phyloP scores from a whole-genome alignment of 495 filamentous ascomycete genomes.

The Penicillium macrosclerotiorum region DNA sequence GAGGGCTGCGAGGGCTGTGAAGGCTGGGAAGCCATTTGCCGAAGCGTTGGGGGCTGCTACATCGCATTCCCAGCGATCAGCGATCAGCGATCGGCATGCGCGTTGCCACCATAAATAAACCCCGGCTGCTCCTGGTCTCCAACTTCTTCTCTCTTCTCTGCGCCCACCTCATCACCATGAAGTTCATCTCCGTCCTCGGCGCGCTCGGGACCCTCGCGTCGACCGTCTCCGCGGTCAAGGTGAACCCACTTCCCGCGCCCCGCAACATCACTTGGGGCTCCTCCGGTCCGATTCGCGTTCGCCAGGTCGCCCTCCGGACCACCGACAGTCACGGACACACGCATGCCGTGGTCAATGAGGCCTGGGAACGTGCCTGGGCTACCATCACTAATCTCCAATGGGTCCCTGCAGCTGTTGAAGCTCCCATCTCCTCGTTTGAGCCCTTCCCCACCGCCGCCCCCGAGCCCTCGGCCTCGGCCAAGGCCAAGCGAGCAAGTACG shows the following conservation, averaged over 20 bases:
- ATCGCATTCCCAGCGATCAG: slow-evolving; percentile 1
- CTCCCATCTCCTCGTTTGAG: slow-evolving; percentile 44
- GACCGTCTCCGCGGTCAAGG: slow-evolving; percentile 41
- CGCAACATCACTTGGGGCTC: slow-evolving; percentile 52
- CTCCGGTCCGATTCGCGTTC: slow-evolving; percentile 46
- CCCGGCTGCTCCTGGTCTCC: background rate
- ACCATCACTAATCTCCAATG: slow-evolving; percentile 48
- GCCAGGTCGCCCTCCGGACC: slow-evolving; percentile 22
- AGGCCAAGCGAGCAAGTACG: slow-evolving; percentile 35
- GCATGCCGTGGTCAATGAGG: slow-evolving; percentile 29
- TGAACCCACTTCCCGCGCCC: slow-evolving; percentile 56
- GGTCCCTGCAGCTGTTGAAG: slow-evolving; percentile 51
- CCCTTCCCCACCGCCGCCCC: slow-evolving; percentile 50
- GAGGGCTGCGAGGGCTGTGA: background rate
- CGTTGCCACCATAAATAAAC: slow-evolving; percentile 16
- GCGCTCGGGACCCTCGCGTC: slow-evolving; percentile 25
- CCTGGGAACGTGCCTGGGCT: slow-evolving; percentile 48
- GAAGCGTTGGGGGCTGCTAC: background rate
- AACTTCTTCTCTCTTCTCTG: background rate
- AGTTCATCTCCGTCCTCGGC: slow-evolving; percentile 26
- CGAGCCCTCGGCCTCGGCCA: too few species aligned
- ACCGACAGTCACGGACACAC: slow-evolving; percentile 21
- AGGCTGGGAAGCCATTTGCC: background rate
- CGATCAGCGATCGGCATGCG: slow-evolving; percentile 24
- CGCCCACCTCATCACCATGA: slow-evolving; percentile 24